phyloP scores from a whole-genome alignment of 345 rosid genomes.

The Kandelia obovata region DNA sequence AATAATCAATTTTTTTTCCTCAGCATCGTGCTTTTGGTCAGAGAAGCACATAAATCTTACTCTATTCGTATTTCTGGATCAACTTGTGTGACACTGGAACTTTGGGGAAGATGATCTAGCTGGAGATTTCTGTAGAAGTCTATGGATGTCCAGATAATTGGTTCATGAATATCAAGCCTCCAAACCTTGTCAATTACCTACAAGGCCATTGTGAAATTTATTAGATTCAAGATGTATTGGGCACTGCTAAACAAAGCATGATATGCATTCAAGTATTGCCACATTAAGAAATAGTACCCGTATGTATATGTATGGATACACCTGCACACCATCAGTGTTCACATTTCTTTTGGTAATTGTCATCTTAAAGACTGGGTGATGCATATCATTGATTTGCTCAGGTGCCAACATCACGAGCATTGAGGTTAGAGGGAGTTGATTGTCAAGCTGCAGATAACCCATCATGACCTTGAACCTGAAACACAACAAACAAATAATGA shows the following conservation, averaged over 20 bases:
- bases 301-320: slow-evolving; percentile 79
- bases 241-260: slow-evolving; percentile 9
- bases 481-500: slow-evolving; percentile 22
- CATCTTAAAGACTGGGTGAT: slow-evolving; percentile 92
- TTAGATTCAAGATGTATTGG: slow-evolving; percentile 15
- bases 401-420: slow-evolving; percentile 94
- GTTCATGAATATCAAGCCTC: slow-evolving; percentile 94
- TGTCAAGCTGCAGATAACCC: slow-evolving; percentile 87
- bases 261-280: slow-evolving; percentile 9
- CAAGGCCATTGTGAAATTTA: slow-evolving; percentile 14
- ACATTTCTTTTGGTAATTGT: slow-evolving; percentile 74
- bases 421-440: slow-evolving; percentile 88
- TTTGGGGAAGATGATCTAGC: slow-evolving; percentile 67
- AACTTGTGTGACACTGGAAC: slow-evolving; percentile 66
- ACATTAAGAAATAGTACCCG: slow-evolving; percentile 54
- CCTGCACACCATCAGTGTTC: slow-evolving; percentile 69
- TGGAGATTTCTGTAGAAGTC: slow-evolving; percentile 81
- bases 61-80: slow-evolving; percentile 92
- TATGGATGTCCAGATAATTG: slow-evolving; percentile 86
- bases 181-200: slow-evolving; percentile 82
- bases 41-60: slow-evolving; percentile 39
- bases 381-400: slow-evolving; percentile 60
- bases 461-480: slow-evolving; percentile 89
- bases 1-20: no score
- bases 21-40: not conserved